Percentiles rank a stretch among this genome's conserved stretches.
phyloP scores from a whole-genome alignment of 495 filamentous ascomycete genomes.

The Neurospora intermedia region DNA sequence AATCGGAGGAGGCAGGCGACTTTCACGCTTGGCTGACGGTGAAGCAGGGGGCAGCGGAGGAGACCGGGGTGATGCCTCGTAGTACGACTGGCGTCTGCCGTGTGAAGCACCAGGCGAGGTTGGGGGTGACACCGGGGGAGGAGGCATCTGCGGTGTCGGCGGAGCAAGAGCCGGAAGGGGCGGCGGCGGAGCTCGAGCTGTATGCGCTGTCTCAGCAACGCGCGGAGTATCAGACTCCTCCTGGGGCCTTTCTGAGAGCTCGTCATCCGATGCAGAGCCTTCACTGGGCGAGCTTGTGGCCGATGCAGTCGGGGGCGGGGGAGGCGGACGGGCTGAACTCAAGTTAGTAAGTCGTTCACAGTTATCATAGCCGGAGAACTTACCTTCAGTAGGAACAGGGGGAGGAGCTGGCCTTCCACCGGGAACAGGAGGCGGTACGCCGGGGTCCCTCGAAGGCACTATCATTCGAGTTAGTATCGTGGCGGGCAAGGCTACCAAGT shows the following conservation, averaged over 20 bases:
- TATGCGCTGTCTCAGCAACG: slow-evolving; percentile 23
- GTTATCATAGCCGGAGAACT: slow-evolving; percentile 20
- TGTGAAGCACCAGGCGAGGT: slow-evolving; percentile 45
- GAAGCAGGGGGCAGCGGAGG: slow-evolving; percentile 19
- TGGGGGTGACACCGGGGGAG: slow-evolving; percentile 38
- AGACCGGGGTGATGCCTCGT: slow-evolving; percentile 35
- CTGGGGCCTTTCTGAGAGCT: slow-evolving; percentile 59
- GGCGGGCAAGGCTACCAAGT: slow-evolving; percentile 16
- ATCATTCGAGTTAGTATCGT: slow-evolving; percentile 12
- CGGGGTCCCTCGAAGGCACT: slow-evolving; percentile 29
- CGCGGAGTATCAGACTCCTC: slow-evolving; percentile 28
- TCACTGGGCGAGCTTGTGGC: slow-evolving; percentile 53
- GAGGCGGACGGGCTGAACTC: slow-evolving; percentile 45
- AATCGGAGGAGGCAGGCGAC: slow-evolving; percentile 38
- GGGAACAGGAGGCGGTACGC: slow-evolving; percentile 47
- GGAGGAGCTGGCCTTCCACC: slow-evolving; percentile 56
- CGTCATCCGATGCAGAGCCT: slow-evolving; percentile 89
- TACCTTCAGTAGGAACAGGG: slow-evolving; percentile 58
- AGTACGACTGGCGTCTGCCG: slow-evolving; percentile 40
- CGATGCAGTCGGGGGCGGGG: slow-evolving; percentile 38
- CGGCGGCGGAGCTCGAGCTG: slow-evolving; percentile 29
- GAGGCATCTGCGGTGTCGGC: slow-evolving; percentile 9
- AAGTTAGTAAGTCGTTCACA: slow-evolving; percentile 23
- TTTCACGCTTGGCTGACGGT: slow-evolving; percentile 41
- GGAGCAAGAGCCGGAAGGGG: slow-evolving; percentile 17